These are phyloP conservation scores for Pythium brachiatum DNA, from an alignment of 352 stramenopile species.

Conservation along the genomic window DNA sequence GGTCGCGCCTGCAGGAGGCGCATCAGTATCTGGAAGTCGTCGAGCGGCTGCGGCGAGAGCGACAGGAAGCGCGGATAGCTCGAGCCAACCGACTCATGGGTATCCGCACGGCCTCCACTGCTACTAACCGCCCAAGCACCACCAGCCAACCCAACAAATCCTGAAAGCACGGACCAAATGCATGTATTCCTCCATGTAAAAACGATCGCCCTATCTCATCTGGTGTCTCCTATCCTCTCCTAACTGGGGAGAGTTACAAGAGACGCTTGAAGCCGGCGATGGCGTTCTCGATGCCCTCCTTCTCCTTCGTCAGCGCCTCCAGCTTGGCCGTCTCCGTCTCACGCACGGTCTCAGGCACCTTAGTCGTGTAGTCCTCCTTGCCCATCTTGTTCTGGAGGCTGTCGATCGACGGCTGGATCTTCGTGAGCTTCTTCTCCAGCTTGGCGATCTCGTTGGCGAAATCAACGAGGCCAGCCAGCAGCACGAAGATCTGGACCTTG, in stretches of 20 bases:
- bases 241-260: conserved; percentile 32
- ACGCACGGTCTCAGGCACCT: conserved; percentile 78
- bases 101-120: neutral
- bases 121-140: neutral
- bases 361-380: conserved; percentile 75
- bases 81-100: conserved; percentile 11
- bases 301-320: conserved; percentile 78
- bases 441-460: conserved; percentile 90
- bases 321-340: conserved; percentile 79
- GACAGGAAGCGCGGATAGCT: conserved; percentile 23
- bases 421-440: conserved; percentile 86
- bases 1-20: conserved; percentile 32
- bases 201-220: neutral
- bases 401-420: conserved; percentile 71
- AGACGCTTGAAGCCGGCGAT: conserved; percentile 80
- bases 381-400: conserved; percentile 79
- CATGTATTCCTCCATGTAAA: neutral
- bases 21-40: conserved; percentile 39
- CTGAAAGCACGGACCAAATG: neutral
- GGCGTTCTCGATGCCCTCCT: conserved; percentile 68
- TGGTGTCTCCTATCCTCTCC: neutral
- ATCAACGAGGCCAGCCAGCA: conserved; percentile 81
- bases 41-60: conserved; percentile 33
- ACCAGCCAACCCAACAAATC: neutral
- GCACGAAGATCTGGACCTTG: conserved; percentile 89